Percentiles rank a stretch among this genome's conserved stretches.
These are phyloP conservation scores for Liquidambar formosana DNA, from an alignment of 164 flowering plant species.

Conservation along the genomic window DNA sequence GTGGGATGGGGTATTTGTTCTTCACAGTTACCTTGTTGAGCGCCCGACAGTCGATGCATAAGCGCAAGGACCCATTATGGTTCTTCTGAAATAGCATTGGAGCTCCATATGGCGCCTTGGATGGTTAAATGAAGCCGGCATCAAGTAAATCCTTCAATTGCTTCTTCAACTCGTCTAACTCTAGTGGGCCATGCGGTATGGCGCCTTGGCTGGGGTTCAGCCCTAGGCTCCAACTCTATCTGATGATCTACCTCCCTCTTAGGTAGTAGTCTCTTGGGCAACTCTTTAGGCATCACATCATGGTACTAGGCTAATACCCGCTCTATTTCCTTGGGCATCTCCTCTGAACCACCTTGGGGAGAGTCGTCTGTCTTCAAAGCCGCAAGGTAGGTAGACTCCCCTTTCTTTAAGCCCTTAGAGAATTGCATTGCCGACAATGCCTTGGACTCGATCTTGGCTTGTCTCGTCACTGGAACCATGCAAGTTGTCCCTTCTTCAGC, in stretches of 20 bases:
- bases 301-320: neutral
- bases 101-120: neutral
- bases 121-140: constrained; percentile 5
- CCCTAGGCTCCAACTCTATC: neutral
- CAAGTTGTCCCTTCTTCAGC: neutral
- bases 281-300: constrained; percentile 8
- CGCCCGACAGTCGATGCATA: neutral
- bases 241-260: constrained; percentile 4
- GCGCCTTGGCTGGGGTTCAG: neutral
- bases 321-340: neutral
- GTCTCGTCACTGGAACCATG: neutral
- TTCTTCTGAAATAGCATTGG: neutral
- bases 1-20: neutral
- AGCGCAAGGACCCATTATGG: neutral
- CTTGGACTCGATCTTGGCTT: neutral
- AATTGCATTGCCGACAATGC: neutral
- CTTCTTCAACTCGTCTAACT: constrained; percentile 1
- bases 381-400: neutral
- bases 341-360: no score
- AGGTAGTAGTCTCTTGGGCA: constrained; percentile 3
- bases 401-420: neutral
- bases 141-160: neutral
- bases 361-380: neutral
- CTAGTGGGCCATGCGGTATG: constrained; percentile 2
- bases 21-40: neutral